Conservation (phyloP, 768 basidiomycete species). For the Panaeolus papilionaceus region DNA sequence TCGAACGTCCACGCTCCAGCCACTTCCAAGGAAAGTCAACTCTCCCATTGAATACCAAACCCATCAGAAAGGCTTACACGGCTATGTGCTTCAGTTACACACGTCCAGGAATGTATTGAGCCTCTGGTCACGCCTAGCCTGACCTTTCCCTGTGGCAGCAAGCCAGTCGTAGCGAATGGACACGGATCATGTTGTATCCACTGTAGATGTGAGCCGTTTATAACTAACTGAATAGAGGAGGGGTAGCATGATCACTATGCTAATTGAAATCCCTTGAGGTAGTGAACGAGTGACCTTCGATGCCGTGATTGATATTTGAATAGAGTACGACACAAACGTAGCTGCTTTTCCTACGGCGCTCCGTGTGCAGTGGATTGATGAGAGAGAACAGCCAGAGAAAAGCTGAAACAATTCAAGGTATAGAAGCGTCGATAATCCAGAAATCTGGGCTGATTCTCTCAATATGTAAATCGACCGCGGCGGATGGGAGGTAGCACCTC, state of each 20-base stretch:
- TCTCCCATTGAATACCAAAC: neutral
- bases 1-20: neutral
- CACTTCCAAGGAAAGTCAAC: too few relatives aligned
- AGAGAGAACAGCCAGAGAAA: neutral
- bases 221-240: neutral
- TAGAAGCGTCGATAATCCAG: neutral
- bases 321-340: neutral
- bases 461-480: neutral
- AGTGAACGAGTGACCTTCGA: neutral
- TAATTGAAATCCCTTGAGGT: neutral
- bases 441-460: neutral
- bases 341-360: neutral
- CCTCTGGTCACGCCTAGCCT: neutral
- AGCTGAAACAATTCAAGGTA: neutral
- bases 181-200: neutral
- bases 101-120: neutral
- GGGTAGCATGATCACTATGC: slow-evolving; percentile 4
- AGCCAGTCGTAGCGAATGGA: neutral
- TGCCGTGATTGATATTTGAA: neutral
- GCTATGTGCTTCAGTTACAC: neutral
- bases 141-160: neutral
- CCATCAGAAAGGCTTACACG: slow-evolving; percentile 1
- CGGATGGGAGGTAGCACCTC: neutral
- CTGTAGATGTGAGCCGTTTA: neutral
- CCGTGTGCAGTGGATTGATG: neutral